Conservation (phyloP, 2,329 filamentous ascomycete genomes). For the Calycina herbarum region DNA sequence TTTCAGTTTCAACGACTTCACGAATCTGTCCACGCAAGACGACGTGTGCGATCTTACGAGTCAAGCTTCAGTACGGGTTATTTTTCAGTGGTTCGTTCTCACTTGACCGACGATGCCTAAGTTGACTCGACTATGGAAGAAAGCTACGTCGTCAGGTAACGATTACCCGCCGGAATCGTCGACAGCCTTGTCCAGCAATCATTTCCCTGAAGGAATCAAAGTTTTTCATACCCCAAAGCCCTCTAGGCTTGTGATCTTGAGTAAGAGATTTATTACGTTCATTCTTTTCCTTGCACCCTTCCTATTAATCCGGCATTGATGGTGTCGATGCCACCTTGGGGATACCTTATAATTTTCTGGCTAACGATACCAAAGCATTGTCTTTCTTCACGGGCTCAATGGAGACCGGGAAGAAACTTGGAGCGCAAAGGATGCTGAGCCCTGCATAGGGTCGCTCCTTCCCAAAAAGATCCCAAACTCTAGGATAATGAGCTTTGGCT, state of each 20-base stretch:
- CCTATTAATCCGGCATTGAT: too few species aligned
- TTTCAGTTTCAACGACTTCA: neutral
- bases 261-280: neutral
- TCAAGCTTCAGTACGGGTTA: too few species aligned
- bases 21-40: neutral
- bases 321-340: too few species aligned
- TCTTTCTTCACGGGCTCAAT: conserved; percentile 45
- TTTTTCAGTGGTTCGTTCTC: neutral
- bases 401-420: conserved; percentile 43
- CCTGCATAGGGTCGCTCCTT: conserved; percentile 41
- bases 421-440: conserved; percentile 36
- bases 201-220: conserved; percentile 12
- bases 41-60: too few species aligned
- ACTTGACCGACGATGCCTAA: neutral
- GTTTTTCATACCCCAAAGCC: conserved; percentile 7
- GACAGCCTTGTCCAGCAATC: too few species aligned
- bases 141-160: neutral
- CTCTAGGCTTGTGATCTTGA: neutral
- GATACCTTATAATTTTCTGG: too few species aligned
- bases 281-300: too few species aligned
- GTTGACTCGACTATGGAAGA: neutral
- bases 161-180: too few species aligned
- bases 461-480: conserved; percentile 35
- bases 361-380: conserved; percentile 29
- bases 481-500: conserved; percentile 44